Conservation (phyloP, 2,329 filamentous ascomycete genomes). For the Gaeumannomyces sp. region DNA sequence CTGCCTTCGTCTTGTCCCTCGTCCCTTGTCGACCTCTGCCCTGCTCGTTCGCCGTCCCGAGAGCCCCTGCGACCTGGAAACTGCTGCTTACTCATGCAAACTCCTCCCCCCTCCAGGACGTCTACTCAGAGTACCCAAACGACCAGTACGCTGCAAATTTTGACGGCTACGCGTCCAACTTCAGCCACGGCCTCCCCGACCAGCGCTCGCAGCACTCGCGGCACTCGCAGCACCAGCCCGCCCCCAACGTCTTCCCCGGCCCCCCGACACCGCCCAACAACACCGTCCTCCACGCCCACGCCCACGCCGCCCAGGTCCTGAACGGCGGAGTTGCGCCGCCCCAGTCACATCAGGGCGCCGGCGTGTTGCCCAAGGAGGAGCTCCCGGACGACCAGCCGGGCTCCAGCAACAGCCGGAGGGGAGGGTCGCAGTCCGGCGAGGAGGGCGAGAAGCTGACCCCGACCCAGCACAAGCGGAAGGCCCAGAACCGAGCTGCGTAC, state of each 20-base stretch:
- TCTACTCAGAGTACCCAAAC: constrained; percentile 39
- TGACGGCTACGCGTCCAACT: constrained; percentile 37
- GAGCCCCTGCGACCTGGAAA: too few relatives aligned
- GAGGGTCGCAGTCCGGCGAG: constrained; percentile 48
- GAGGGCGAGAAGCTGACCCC: constrained; percentile 48
- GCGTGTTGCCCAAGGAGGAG: constrained; percentile 30
- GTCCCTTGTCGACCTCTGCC: too few relatives aligned
- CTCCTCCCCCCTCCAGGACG: constrained; percentile 33
- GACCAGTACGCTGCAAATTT: constrained; percentile 41
- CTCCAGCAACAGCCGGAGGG: constrained; percentile 7
- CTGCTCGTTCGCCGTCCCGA: too few relatives aligned
- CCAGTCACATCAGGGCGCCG: constrained; percentile 2
- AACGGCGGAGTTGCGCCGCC: constrained; percentile 15
- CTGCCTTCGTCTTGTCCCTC: neutral
- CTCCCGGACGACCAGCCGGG: constrained; percentile 26
- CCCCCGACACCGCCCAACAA: constrained; percentile 46
- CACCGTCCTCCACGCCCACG: constrained; percentile 18
- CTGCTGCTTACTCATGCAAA: neutral
- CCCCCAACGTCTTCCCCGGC: constrained; percentile 31
- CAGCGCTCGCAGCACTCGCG: constrained; percentile 21
- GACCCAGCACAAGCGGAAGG: constrained; percentile 52
- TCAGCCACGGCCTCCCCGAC: constrained; percentile 26
- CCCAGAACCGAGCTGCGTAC: constrained; percentile 56
- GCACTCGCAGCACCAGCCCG: constrained; percentile 8
- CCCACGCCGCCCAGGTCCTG: constrained; percentile 20